phyloP scores from a whole-genome alignment of 495 filamentous ascomycete genomes.

The Pyrenula aspistea region DNA sequence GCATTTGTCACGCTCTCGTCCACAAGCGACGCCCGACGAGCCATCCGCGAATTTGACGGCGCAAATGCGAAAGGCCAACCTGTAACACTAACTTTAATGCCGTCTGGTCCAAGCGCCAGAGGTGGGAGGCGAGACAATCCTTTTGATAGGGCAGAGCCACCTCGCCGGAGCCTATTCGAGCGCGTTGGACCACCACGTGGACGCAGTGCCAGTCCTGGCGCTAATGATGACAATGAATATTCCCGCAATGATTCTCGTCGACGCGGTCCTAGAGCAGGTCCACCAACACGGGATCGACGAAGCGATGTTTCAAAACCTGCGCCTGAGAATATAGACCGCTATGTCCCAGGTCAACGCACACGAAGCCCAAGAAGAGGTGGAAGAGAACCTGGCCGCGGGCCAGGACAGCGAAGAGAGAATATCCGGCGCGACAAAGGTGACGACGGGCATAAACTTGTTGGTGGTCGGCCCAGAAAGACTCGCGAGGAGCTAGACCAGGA shows the following conservation, averaged over 20 bases:
- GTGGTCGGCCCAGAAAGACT: constrained; percentile 69
- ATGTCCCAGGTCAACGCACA: constrained; percentile 53
- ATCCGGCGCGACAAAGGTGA: constrained; percentile 15
- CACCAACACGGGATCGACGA: constrained; percentile 36
- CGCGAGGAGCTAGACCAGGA: constrained; percentile 87
- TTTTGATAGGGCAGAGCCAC: constrained; percentile 45
- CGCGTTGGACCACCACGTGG: constrained; percentile 45
- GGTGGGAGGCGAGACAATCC: constrained; percentile 31
- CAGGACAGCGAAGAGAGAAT: constrained; percentile 28
- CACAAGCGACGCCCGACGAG: constrained; percentile 54
- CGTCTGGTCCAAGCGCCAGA: constrained; percentile 22
- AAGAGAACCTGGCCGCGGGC: constrained; percentile 37
- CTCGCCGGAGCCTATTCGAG: constrained; percentile 56
- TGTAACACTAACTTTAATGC: constrained; percentile 64
- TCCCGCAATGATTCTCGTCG: constrained; percentile 4
- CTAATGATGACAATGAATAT: background rate
- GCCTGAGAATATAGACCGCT: constrained; percentile 69
- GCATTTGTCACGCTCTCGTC: constrained; percentile 74
- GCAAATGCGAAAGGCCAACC: constrained; percentile 91
- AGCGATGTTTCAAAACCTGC: constrained; percentile 59
- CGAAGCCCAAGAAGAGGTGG: constrained; percentile 20
- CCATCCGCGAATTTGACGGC: constrained; percentile 73
- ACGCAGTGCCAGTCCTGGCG: constrained; percentile 7
- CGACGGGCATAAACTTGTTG: constrained; percentile 24
- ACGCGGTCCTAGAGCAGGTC: constrained; percentile 22